Conservation (phyloP, 2,329 filamentous ascomycete species). For the Diaporthe eres region DNA sequence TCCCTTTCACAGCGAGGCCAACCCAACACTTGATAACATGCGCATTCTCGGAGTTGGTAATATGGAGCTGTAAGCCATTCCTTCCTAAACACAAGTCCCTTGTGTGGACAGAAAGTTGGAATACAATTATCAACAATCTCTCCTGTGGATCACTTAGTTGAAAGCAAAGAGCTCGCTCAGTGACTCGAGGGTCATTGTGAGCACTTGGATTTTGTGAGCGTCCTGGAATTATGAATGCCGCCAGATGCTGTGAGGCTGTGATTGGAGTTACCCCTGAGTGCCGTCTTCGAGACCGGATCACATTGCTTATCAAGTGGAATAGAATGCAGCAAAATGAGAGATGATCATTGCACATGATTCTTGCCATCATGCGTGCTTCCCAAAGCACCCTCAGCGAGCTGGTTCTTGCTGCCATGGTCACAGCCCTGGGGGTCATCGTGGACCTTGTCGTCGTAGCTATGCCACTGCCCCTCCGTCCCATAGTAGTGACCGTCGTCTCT, state of each 20-base stretch:
- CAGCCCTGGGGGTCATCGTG: background rate
- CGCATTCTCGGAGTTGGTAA: background rate
- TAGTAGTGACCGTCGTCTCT: background rate
- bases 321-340: background rate
- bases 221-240: background rate
- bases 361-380: background rate
- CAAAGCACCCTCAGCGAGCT: background rate
- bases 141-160: background rate
- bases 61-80: background rate
- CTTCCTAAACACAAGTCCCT: background rate
- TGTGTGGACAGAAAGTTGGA: background rate
- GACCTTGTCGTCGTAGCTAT: background rate
- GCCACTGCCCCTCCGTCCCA: background rate
- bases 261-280: background rate
- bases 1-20: background rate
- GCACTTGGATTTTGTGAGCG: background rate
- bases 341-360: background rate
- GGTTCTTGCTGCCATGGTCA: background rate
- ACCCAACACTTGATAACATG: background rate
- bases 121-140: background rate
- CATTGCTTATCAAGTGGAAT: background rate
- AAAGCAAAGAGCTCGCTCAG: background rate
- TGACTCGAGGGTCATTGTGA: slow-evolving; percentile 8
- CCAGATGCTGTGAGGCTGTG: background rate
- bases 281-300: background rate